Evolutionary conservation across 1,284 basidiomycete genomes (phyloP), one percentile per base, ranked within the genome.

Genomic region (Mycena sp.): DNA sequence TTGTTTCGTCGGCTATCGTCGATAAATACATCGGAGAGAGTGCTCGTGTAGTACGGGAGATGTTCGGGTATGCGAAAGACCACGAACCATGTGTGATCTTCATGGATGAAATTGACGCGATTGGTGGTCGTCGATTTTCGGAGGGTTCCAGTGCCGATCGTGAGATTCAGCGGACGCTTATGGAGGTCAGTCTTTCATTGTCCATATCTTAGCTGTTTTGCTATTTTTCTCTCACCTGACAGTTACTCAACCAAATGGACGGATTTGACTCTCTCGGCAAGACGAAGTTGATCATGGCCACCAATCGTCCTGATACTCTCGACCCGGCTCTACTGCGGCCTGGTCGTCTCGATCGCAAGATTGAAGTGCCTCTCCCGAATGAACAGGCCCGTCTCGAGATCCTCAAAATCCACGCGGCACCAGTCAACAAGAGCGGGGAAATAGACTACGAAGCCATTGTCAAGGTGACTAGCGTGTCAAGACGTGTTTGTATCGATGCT

Each of bases 21-120:
- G 97, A 99, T 86, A 99, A 99, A 80, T 99, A 99, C 78, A 99
- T 99, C 64, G 98, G 98, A 71, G 98, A 99, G 82, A 95, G 92
- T 64, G 97, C 97, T 14, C 87, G 97, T 61, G 88, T 99, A 6
- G 91, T 99, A 25, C 87, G 94, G 68, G 96, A 99, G 77, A 99
- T 99, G 97, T 99, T 99, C 74, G 96, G 93, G 14, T 99, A 99
- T 77, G 97, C 97, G 10, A 87, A 85, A 70, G 97, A 99, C 75
- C 96, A 99, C 75, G 97, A 99, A 77, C 98, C 98, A 45, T 98
- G 97, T 76, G 97, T 99, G 72, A 99, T 99, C 75, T 99, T 99
- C 81, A 99, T 99, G 91, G 98, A 99, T 78, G 98, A 99, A 81
- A 98, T 99, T 72, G 96, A 98, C 76, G 96, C 96, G 30, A 98